These are phyloP conservation scores for Pichia sp. DNA, from an alignment of 1,139 yeast species.

Conservation along the genomic window DNA sequence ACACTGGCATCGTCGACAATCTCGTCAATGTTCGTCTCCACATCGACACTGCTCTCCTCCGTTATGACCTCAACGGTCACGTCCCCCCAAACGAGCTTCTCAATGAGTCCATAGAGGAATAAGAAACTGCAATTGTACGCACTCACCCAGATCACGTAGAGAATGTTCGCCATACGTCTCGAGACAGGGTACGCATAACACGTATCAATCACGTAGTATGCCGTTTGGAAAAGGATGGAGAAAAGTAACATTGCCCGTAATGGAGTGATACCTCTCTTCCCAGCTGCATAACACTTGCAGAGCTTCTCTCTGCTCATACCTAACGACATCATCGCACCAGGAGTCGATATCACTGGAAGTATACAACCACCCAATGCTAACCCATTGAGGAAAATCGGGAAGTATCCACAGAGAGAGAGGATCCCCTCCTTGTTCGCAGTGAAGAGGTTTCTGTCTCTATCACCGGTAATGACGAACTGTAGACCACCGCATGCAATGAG, in stretches of 20 bases:
- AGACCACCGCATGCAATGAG: constrained; percentile 44
- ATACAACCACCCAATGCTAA: constrained; percentile 67
- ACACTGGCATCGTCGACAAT: constrained; percentile 26
- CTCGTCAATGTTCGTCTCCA: constrained; percentile 9
- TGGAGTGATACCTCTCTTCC: constrained; percentile 32
- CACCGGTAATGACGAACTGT: constrained; percentile 41
- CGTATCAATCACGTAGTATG: constrained; percentile 35
- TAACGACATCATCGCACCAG: constrained; percentile 36
- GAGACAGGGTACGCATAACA: constrained; percentile 53
- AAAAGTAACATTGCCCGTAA: constrained; percentile 40
- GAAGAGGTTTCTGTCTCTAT: constrained; percentile 44
- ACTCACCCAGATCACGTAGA: constrained; percentile 85
- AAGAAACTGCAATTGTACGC: constrained; percentile 66
- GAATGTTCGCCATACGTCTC: constrained; percentile 79
- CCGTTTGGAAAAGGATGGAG: constrained; percentile 34
- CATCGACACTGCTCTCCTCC: constrained; percentile 3
- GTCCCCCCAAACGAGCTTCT: constrained; percentile 29
- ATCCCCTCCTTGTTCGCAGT: constrained; percentile 85
- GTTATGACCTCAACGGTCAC: constrained; percentile 14
- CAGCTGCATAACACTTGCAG: constrained; percentile 10
- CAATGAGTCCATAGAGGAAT: constrained; percentile 46
- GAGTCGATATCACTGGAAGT: constrained; percentile 38
- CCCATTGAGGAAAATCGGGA: constrained; percentile 79
- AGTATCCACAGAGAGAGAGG: constrained; percentile 73
- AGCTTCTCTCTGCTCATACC: constrained; percentile 20